A percentile compares a stretch with the other conserved stretches of the same genome.
Conservation (phyloP, 805 yeast species). For the Saturnispora gosingensis region DNA sequence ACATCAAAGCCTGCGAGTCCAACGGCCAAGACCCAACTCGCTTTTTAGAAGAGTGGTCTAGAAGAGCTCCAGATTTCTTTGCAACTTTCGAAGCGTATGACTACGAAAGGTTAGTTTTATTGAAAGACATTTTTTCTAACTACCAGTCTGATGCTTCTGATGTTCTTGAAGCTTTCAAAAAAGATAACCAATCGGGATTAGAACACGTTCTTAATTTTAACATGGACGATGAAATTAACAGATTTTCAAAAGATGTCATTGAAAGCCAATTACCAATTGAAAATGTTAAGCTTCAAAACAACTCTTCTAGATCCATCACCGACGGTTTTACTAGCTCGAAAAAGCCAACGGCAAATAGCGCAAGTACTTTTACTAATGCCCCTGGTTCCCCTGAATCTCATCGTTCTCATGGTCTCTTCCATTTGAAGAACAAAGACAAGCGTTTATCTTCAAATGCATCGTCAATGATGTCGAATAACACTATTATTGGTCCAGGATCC, state of each 20-base stretch:
- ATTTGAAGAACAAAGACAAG: constrained; percentile 10
- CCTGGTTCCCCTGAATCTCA: constrained; percentile 6
- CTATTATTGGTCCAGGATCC: constrained; percentile 6
- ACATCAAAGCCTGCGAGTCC: constrained; percentile 15
- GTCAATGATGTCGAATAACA: constrained; percentile 11
- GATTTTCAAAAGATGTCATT: constrained; percentile 38
- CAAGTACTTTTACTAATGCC: background rate
- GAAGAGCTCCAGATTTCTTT: constrained; percentile 68
- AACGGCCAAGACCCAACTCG: constrained; percentile 26
- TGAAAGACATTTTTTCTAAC: constrained; percentile 58
- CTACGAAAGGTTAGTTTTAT: constrained; percentile 45
- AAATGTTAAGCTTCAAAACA: constrained; percentile 12
- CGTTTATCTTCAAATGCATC: constrained; percentile 10
- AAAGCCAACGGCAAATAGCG: background rate
- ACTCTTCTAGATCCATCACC: constrained; percentile 8
- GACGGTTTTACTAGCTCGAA: constrained; percentile 15
- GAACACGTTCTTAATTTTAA: constrained; percentile 56
- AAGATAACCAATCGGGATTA: constrained; percentile 53
- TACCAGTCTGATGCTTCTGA: constrained; percentile 56
- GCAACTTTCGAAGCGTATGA: constrained; percentile 70
- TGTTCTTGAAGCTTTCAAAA: constrained; percentile 34
- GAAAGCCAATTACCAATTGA: constrained; percentile 23
- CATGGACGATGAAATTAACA: constrained; percentile 48
- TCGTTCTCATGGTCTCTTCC: constrained; percentile 9
- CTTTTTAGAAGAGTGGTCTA: constrained; percentile 59